Percentiles rank a stretch among this genome's conserved stretches.
These are phyloP conservation scores for Didymella lethalis DNA, from an alignment of 2,329 filamentous ascomycete species.

Conservation along the genomic window DNA sequence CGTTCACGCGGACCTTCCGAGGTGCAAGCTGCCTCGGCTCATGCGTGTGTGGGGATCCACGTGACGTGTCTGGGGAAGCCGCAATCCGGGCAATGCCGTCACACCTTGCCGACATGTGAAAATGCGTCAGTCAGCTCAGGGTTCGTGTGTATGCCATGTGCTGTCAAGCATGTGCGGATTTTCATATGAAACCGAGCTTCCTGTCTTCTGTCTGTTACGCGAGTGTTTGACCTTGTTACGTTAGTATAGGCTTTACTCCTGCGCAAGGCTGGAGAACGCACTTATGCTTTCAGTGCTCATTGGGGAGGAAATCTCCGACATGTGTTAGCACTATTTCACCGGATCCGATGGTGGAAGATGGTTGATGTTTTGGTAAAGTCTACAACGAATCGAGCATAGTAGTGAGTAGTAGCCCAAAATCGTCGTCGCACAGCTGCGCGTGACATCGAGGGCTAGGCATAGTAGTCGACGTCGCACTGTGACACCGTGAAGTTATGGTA, in stretches of 20 bases:
- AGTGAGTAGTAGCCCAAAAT: not conserved
- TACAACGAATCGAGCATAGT: not conserved
- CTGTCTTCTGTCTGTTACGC: not conserved
- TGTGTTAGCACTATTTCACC: not conserved
- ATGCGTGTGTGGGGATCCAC: constrained; percentile 19
- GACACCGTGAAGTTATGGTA: not conserved
- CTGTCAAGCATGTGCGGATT: not conserved
- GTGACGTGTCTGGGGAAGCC: constrained; percentile 18
- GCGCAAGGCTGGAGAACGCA: not conserved
- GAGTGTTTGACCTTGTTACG: not conserved
- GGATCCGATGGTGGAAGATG: not conserved
- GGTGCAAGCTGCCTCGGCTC: constrained; percentile 21
- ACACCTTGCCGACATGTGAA: constrained; percentile 20
- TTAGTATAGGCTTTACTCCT: not conserved
- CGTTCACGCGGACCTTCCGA: constrained; percentile 20
- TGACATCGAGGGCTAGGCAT: not conserved
- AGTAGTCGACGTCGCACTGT: not conserved
- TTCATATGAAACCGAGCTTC: constrained; percentile 2
- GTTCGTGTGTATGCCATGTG: constrained; percentile 1
- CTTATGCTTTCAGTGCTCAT: not conserved
- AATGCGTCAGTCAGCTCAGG: constrained; percentile 15
- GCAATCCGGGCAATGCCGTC: constrained; percentile 5
- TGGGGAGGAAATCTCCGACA: not conserved
- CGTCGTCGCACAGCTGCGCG: not conserved
- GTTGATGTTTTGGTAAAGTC: not conserved